Conservation (phyloP, 73 alveolate genomes). For the Paramecium pentaurelia region DNA sequence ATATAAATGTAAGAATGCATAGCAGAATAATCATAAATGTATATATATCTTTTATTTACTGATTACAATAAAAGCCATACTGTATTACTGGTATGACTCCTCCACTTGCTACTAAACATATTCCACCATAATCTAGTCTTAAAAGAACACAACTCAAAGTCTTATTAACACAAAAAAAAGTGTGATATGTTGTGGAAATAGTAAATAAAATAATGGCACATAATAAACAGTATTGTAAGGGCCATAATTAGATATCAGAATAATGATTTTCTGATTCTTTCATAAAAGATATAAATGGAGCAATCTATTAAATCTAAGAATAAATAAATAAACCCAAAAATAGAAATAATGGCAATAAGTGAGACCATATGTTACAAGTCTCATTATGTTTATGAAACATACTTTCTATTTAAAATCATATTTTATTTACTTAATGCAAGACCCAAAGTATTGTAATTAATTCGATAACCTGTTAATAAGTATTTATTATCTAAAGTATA, state of each 20-base stretch:
- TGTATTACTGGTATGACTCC: conserved; percentile 79
- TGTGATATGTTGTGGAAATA: conserved; percentile 66
- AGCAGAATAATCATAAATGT: conserved; percentile 58
- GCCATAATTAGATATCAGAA: conserved; percentile 30
- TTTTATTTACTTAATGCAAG: neutral
- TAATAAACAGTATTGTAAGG: neutral
- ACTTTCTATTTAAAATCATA: conserved; percentile 52
- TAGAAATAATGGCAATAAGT: conserved; percentile 70
- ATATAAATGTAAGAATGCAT: conserved; percentile 60
- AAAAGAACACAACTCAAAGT: conserved; percentile 64
- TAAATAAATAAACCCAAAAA: conserved; percentile 38
- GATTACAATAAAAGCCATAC: conserved; percentile 80
- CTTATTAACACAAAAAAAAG: conserved; percentile 66
- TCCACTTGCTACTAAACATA: conserved; percentile 82
- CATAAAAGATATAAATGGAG: neutral
- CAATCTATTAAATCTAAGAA: conserved; percentile 55
- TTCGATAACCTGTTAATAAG: conserved; percentile 82
- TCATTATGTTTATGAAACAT: conserved; percentile 87
- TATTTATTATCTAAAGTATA: conserved; percentile 73
- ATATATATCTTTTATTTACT: conserved; percentile 50
- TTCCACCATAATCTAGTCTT: conserved; percentile 93
- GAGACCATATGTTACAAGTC: conserved; percentile 89
- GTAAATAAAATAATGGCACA: neutral
- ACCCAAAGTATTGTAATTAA: conserved; percentile 65
- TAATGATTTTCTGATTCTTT: neutral